Conservation (phyloP, 805 yeast genomes). For the Saccharomycopsis babjevae region DNA sequence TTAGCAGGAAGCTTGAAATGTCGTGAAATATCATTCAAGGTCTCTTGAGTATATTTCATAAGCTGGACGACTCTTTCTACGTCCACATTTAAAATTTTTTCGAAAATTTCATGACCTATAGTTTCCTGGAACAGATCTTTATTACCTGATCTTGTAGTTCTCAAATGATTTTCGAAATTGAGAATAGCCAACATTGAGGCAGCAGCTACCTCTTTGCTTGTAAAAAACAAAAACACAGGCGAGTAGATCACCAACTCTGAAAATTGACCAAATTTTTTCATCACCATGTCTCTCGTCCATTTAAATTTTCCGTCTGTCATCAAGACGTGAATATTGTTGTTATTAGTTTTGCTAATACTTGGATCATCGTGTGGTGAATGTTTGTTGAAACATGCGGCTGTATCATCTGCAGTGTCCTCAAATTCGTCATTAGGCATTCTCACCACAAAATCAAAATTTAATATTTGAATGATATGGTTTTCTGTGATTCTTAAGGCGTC, state of each 20-base stretch:
- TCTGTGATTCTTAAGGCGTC: constrained; percentile 13
- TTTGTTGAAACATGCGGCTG: not conserved
- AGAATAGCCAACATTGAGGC: constrained; percentile 1
- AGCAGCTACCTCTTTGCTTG: constrained; percentile 14
- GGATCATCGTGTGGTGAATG: not conserved
- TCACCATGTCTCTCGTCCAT: not conserved
- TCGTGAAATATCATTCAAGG: not conserved
- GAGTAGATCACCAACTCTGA: constrained; percentile 5
- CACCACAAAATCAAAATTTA: constrained; percentile 13
- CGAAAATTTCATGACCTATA: not conserved
- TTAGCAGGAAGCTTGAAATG: not conserved
- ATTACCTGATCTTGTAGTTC: not conserved
- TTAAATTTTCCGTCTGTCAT: not conserved
- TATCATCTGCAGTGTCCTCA: constrained; percentile 2
- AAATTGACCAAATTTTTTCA: constrained; percentile 9
- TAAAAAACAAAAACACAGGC: constrained; percentile 11
- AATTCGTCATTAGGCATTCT: constrained; percentile 13
- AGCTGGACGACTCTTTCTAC: not conserved
- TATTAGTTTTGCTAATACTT: not conserved
- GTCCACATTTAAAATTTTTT: constrained; percentile 1
- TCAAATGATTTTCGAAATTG: not conserved
- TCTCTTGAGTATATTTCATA: not conserved
- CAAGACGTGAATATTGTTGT: not conserved
- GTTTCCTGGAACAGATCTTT: not conserved
- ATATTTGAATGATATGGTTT: constrained; percentile 11